These are phyloP conservation scores for Annulohypoxylon bovei DNA, from an alignment of 495 filamentous ascomycete genomes.

Conservation along the genomic window DNA sequence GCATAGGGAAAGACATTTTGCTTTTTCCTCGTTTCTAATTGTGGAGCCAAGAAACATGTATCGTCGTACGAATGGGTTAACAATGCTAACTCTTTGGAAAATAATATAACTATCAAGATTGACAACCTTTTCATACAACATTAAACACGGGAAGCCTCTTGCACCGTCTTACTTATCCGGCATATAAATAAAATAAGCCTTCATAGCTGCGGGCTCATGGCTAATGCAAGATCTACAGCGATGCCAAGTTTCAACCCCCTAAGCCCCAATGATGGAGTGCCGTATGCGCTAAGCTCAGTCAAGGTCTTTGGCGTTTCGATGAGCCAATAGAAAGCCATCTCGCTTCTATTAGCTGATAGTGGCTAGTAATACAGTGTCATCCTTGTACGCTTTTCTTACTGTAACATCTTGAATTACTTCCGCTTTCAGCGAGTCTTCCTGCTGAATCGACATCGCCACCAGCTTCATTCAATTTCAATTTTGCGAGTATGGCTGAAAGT, in stretches of 20 bases:
- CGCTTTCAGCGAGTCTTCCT: neutral
- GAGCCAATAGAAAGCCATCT: constrained; percentile 19
- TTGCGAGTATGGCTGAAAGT: neutral
- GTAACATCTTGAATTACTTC: constrained; percentile 1
- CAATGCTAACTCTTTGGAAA: too few relatives aligned
- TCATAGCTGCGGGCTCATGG: too few relatives aligned
- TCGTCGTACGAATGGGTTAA: too few relatives aligned
- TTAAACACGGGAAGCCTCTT: neutral
- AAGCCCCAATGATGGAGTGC: neutral
- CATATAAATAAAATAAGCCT: too few relatives aligned
- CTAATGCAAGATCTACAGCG: neutral
- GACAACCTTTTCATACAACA: too few relatives aligned
- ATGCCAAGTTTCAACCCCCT: neutral
- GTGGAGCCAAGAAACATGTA: too few relatives aligned
- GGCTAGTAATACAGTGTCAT: constrained; percentile 19
- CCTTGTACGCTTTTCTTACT: neutral
- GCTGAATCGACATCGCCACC: neutral
- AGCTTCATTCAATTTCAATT: neutral
- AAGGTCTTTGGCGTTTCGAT: neutral
- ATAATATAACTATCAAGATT: too few relatives aligned
- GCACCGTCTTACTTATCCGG: too few relatives aligned
- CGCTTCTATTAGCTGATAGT: constrained; percentile 26
- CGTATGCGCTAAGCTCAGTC: constrained; percentile 2
- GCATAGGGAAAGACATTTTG: too few relatives aligned
- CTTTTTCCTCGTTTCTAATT: too few relatives aligned